These are phyloP conservation scores for Trichoderma endophyticum DNA, from an alignment of 2,329 filamentous ascomycete species.

Conservation along the genomic window DNA sequence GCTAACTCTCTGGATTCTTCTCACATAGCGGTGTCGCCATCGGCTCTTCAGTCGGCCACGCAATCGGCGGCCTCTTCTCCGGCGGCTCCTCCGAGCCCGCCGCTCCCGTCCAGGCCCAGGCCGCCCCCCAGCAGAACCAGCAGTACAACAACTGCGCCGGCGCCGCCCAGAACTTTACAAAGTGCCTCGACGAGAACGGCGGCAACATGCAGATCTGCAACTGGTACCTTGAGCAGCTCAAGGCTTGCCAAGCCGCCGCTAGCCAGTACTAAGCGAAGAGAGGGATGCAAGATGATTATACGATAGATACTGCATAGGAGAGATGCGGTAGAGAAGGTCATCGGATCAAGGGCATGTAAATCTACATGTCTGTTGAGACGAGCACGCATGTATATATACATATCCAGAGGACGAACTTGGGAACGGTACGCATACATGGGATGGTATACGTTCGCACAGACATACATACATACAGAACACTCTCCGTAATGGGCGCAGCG, in stretches of 20 bases:
- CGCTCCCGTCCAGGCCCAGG: constrained; percentile 41
- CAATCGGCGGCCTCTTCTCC: constrained; percentile 82
- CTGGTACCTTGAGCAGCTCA: constrained; percentile 98
- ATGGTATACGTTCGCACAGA: background rate
- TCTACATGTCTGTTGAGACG: background rate
- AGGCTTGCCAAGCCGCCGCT: constrained; percentile 78
- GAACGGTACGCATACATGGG: background rate
- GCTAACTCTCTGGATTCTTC: background rate
- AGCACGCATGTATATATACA: constrained; percentile 4
- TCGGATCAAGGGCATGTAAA: background rate
- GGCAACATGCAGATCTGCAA: constrained; percentile 95
- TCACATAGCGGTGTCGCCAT: constrained; percentile 84
- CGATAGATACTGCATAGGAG: background rate
- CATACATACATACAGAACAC: background rate
- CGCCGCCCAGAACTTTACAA: constrained; percentile 82
- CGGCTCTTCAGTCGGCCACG: constrained; percentile 92
- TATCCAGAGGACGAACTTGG: background rate
- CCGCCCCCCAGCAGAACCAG: constrained; percentile 48
- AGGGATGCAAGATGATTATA: background rate
- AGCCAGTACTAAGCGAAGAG: constrained; percentile 59
- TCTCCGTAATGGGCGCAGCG: background rate
- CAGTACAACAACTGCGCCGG: constrained; percentile 67
- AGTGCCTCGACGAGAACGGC: constrained; percentile 93
- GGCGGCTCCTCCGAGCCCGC: constrained; percentile 62
- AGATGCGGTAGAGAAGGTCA: background rate